Evolutionary conservation across 2,329 filamentous ascomycete genomes (phyloP).

Genomic region (Botrytis medusae): DNA sequence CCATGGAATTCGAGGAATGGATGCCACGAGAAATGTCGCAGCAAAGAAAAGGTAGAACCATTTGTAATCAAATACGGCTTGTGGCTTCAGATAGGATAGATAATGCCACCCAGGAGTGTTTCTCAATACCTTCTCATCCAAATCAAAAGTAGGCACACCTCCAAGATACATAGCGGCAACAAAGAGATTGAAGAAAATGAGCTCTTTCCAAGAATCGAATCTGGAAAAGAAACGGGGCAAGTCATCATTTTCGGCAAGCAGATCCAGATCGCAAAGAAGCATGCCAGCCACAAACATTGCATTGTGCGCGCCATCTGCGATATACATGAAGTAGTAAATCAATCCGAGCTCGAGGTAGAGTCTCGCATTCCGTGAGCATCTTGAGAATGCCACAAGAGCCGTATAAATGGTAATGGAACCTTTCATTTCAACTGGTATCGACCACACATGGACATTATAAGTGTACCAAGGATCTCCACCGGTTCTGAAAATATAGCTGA

Average conservation of each 20-base stretch:
- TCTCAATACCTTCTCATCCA: slow-evolving; percentile 50
- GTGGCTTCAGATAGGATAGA: slow-evolving; percentile 57
- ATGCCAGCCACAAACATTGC: slow-evolving; percentile 61
- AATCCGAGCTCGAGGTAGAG: slow-evolving; percentile 54
- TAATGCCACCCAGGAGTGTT: slow-evolving; percentile 50
- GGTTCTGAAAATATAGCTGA: slow-evolving; percentile 63
- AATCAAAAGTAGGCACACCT: slow-evolving; percentile 57
- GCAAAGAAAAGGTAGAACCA: slow-evolving; percentile 69
- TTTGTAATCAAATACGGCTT: slow-evolving; percentile 64
- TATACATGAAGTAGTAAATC: slow-evolving; percentile 65
- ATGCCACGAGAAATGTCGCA: slow-evolving; percentile 55
- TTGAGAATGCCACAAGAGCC: slow-evolving; percentile 52
- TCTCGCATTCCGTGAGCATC: slow-evolving; percentile 54
- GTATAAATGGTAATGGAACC: slow-evolving; percentile 66
- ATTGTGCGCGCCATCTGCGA: slow-evolving; percentile 63
- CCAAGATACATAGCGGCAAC: slow-evolving; percentile 55
- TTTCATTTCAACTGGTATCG: slow-evolving; percentile 60
- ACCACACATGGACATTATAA: slow-evolving; percentile 59
- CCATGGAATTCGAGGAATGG: slow-evolving; percentile 57
- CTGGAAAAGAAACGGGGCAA: slow-evolving; percentile 51
- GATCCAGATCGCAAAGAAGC: slow-evolving; percentile 61
- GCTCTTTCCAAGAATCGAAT: slow-evolving; percentile 50
- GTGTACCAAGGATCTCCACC: slow-evolving; percentile 57
- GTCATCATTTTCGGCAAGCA: slow-evolving; percentile 50
- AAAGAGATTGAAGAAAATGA: slow-evolving; percentile 55